phyloP scores from a whole-genome alignment of 495 filamentous ascomycete genomes.

The Aeminium ludgeri region DNA sequence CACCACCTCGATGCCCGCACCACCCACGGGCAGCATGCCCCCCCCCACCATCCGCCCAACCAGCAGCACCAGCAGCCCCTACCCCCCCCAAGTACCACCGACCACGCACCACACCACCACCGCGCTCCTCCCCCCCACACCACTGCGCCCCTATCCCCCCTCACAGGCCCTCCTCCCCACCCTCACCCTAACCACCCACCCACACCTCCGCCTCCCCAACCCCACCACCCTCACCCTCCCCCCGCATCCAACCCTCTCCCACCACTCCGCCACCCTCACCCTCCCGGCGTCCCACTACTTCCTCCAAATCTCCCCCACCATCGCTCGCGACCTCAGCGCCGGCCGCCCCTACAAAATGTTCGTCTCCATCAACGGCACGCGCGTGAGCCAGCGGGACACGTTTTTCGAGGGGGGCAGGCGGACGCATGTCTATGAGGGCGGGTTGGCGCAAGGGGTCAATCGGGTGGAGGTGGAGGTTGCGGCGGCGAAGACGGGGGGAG shows the following conservation, averaged over 20 bases:
- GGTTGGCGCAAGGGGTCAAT: constrained; percentile 22
- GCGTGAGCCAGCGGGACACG: constrained; percentile 16
- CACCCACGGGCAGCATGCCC: constrained; percentile 23
- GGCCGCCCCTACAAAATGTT: constrained; percentile 47
- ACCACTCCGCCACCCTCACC: constrained; percentile 51
- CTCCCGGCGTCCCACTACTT: constrained; percentile 45
- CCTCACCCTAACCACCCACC: constrained; percentile 44
- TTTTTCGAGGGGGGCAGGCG: constrained; percentile 9
- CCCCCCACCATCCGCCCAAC: constrained; percentile 23
- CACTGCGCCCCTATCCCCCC: constrained; percentile 9
- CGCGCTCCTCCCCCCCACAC: constrained; percentile 6
- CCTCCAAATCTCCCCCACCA: constrained; percentile 45
- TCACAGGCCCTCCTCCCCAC: constrained; percentile 22
- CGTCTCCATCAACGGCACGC: constrained; percentile 33
- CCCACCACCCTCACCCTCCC: constrained; percentile 40
- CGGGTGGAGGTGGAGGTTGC: constrained; percentile 26
- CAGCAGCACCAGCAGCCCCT: constrained; percentile 24
- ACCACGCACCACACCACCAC: constrained; percentile 11
- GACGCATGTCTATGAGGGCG: constrained; percentile 24
- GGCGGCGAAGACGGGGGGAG: constrained; percentile 16
- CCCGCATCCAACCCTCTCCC: constrained; percentile 40
- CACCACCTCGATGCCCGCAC: constrained; percentile 5
- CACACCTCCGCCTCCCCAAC: constrained; percentile 34
- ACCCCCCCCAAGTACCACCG: constrained; percentile 13
- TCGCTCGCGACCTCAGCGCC: constrained; percentile 33